phyloP scores from a whole-genome alignment of 1,284 basidiomycete genomes.

The Austroboletus novae-zelandiae region DNA sequence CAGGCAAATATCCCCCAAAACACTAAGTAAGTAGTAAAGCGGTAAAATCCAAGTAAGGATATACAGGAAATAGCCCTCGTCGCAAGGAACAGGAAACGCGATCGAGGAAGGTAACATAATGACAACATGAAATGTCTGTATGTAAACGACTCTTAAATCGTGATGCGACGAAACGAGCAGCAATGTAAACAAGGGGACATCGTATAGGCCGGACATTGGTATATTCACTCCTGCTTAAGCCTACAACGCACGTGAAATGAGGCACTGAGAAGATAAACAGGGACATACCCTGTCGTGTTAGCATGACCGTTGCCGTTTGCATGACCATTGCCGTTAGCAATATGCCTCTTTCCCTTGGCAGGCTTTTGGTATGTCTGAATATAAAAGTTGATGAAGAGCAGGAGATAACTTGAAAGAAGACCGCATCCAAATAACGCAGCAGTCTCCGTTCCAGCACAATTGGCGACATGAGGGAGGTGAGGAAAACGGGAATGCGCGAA shows the following conservation, averaged over 20 bases:
- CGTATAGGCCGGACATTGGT: background rate
- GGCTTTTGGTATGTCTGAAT: constrained; percentile 80
- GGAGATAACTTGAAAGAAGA: constrained; percentile 86
- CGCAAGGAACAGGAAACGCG: constrained; percentile 7
- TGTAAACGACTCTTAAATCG: constrained; percentile 9
- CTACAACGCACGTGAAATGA: constrained; percentile 13
- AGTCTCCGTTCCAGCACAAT: constrained; percentile 86
- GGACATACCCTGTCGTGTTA: constrained; percentile 18
- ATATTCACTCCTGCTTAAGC: constrained; percentile 24
- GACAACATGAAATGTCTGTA: constrained; percentile 12
- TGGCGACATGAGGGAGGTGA: constrained; percentile 65
- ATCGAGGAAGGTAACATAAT: constrained; percentile 12
- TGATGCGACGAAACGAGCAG: constrained; percentile 8
- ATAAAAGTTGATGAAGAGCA: constrained; percentile 91
- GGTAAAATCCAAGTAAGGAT: constrained; percentile 2
- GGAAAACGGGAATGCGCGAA: constrained; percentile 67
- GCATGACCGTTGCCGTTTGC: constrained; percentile 29
- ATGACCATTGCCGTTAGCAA: constrained; percentile 26
- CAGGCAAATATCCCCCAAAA: background rate
- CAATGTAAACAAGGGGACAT: constrained; percentile 14
- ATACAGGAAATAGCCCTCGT: constrained; percentile 18
- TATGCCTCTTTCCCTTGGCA: constrained; percentile 37
- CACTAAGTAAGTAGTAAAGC: constrained; percentile 10
- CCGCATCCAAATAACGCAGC: constrained; percentile 90
- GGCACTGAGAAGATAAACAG: background rate